phyloP scores from a whole-genome alignment of 345 rosid species.

The Melaleuca alternifolia region DNA sequence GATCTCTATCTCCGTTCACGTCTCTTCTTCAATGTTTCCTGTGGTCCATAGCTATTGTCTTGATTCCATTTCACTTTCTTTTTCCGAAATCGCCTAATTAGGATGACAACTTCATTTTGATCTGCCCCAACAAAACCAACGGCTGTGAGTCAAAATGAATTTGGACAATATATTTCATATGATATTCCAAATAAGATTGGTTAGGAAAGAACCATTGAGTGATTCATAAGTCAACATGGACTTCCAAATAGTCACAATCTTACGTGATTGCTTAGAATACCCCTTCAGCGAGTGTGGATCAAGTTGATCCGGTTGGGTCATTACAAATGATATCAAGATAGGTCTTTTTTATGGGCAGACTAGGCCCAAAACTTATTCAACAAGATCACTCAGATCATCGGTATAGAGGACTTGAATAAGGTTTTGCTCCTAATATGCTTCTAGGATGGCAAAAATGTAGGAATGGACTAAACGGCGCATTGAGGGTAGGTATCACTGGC shows the following conservation, averaged over 20 bases:
- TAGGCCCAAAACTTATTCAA: background rate
- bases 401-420: background rate
- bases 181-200: background rate
- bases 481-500: background rate
- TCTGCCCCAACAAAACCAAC: background rate
- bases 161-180: background rate
- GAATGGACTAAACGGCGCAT: background rate
- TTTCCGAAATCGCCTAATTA: background rate
- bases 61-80: background rate
- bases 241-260: background rate
- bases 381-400: background rate
- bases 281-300: background rate
- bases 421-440: background rate
- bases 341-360: background rate
- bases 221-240: background rate
- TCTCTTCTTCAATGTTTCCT: background rate
- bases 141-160: background rate
- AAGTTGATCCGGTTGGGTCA: background rate
- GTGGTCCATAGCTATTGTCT: background rate
- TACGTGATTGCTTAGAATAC: background rate
- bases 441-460: background rate
- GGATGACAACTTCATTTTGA: background rate
- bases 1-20: background rate
- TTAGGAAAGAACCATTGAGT: background rate
- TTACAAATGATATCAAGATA: background rate